Percentiles rank a stretch among this genome's conserved stretches.
Conservation (phyloP, 805 yeast species). For the Suhomyces prunicola region DNA sequence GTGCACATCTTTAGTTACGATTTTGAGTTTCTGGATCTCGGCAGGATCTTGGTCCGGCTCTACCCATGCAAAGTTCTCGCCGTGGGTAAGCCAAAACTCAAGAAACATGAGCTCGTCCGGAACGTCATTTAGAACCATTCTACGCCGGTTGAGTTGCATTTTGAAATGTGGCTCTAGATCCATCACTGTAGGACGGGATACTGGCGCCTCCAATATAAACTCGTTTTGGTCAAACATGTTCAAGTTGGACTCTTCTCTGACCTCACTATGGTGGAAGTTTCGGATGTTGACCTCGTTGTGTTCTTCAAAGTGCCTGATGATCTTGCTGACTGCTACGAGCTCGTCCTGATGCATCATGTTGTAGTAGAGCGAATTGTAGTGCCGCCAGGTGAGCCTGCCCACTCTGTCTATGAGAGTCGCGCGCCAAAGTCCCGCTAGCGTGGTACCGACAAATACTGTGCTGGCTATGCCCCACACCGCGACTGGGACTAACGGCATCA, state of each 20-base stretch:
- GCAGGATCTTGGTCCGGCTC: slow-evolving; percentile 49
- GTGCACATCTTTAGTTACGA: not conserved
- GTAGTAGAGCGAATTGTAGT: slow-evolving; percentile 24
- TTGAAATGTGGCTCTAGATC: slow-evolving; percentile 16
- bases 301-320: slow-evolving; percentile 42
- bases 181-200: not conserved
- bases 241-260: slow-evolving; percentile 17
- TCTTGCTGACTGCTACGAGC: slow-evolving; percentile 27
- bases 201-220: slow-evolving; percentile 23
- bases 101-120: slow-evolving; percentile 34
- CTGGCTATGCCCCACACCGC: slow-evolving; percentile 10
- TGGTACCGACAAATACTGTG: slow-evolving; percentile 1
- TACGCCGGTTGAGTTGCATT: slow-evolving; percentile 22
- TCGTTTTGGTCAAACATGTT: slow-evolving; percentile 18
- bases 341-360: slow-evolving; percentile 31
- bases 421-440: slow-evolving; percentile 6
- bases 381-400: slow-evolving; percentile 38
- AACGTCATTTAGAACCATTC: slow-evolving; percentile 35
- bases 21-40: slow-evolving; percentile 21
- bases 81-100: slow-evolving; percentile 37
- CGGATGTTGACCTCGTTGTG: slow-evolving; percentile 38
- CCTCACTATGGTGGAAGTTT: slow-evolving; percentile 36
- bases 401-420: slow-evolving; percentile 10
- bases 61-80: slow-evolving; percentile 39
- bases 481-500: slow-evolving; percentile 13